Base-by-base conservation (phyloP, 2,329 filamentous ascomycete species). In the Talaromyces sp. region DNA sequence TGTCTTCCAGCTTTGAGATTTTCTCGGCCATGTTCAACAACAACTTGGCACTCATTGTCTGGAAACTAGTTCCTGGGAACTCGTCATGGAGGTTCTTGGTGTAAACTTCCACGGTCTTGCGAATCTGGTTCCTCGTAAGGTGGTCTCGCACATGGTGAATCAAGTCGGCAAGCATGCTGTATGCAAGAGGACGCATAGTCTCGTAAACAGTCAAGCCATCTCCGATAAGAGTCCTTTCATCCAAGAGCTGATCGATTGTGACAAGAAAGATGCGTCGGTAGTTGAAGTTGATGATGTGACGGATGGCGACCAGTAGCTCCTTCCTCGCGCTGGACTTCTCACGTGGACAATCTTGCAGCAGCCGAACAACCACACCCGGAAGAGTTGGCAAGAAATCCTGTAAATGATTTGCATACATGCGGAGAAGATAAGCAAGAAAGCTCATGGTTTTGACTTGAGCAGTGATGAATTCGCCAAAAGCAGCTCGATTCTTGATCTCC, bases 371-470 rank as follows among this genome's bases (percentile, higher is more conserved):
- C 43, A 98, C 94, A 38, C 91, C 89, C 0, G 95, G 95, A 17
- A 99, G 82, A 0, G 88, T 90, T 0, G 89, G 90, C 31, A 99
- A 81, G 72, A 99, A 98, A 71, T 99, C 95, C 11, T 88, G 87
- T 10, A 99, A 82, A 69, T 97, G 91, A 65, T 91, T 89, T 2
- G 93, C 89, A 77, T 97, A 96, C 58, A 96, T 90, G 51, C 95
- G 84, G 13, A 99, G 85, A 0, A 99, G 81, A 74, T 98, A 99
- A 1, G 96, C 96, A 70, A 99, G 78, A 73, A 99, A 99, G 73
- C 93, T 98, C 94, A 99, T 98, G 0, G 94, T 98, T 82, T 99
- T 98, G 17, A 99, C 95, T 77, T 99, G 96, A 1, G 94, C 93
- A 0, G 93, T 98, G 69, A 99, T 96, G 70, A 98, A 96, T 72